Conservation (phyloP, 352 stramenopile genomes). For the Pythium brachiatum region DNA sequence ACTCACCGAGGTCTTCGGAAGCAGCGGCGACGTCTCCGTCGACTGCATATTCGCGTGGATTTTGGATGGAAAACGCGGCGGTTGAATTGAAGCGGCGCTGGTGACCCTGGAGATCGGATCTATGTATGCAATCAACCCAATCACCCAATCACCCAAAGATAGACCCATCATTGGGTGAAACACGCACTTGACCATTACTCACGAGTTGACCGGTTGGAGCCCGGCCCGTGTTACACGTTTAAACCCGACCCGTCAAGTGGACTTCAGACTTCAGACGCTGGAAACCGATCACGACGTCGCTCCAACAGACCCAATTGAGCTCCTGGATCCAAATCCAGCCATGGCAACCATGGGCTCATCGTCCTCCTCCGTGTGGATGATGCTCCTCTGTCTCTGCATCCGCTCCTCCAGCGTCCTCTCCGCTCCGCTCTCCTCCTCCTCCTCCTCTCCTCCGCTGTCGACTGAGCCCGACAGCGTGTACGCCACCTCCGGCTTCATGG, state of each 20-base stretch:
- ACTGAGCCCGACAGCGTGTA: slow-evolving; percentile 17
- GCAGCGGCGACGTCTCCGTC: slow-evolving; percentile 22
- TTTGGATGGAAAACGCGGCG: not conserved
- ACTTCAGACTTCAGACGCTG: not conserved
- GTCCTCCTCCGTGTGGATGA: not conserved
- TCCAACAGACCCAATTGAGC: not conserved
- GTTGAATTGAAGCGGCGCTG: not conserved
- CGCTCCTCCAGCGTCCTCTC: not conserved
- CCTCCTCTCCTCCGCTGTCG: not conserved
- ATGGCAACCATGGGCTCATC: not conserved
- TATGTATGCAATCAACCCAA: not conserved
- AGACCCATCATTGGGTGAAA: no score
- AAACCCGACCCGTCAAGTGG: slow-evolving; percentile 1
- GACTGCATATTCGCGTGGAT: not conserved
- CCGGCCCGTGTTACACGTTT: not conserved
- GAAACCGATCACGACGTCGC: not conserved
- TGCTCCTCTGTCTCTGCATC: slow-evolving; percentile 6
- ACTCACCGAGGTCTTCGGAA: not conserved
- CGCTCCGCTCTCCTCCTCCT: not conserved
- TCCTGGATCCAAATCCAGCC: not conserved
- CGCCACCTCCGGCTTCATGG: slow-evolving; percentile 27
- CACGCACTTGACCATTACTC: not conserved
- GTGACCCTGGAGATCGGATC: not conserved
- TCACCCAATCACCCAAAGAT: not conserved
- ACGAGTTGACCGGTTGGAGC: not conserved